phyloP scores from a whole-genome alignment of 139 green algal genomes.

The Tetraselmis chui region DNA sequence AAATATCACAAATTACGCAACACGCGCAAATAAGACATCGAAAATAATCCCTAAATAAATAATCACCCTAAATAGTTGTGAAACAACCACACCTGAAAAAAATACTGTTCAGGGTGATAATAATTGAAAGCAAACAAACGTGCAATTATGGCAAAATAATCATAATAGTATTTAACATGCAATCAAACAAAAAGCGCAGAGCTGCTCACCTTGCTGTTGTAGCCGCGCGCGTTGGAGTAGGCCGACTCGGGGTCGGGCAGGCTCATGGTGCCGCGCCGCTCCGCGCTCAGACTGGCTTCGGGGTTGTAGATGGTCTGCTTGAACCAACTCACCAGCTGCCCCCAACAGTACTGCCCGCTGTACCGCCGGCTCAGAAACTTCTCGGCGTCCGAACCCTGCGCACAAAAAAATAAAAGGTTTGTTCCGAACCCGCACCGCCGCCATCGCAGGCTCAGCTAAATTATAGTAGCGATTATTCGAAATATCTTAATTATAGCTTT shows the following conservation, averaged over 20 bases:
- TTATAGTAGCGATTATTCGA: no score
- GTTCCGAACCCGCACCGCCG: no score
- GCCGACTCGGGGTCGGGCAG: conserved; percentile 74
- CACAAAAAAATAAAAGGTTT: no score
- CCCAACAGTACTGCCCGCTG: neutral
- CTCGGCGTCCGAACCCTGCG: neutral
- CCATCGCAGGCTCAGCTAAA: no score
- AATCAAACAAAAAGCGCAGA: neutral
- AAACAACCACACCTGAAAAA: neutral
- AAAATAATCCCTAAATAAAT: no score
- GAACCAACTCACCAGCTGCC: neutral
- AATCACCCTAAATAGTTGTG: neutral
- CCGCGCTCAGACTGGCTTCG: conserved; percentile 65
- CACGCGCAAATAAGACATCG: no score
- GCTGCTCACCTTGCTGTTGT: conserved; percentile 36
- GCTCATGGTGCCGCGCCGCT: conserved; percentile 71
- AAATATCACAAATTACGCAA: no score
- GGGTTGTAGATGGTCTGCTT: conserved; percentile 82
- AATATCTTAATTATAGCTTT: no score
- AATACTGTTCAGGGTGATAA: no score
- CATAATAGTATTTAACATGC: no score
- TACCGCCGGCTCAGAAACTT: neutral
- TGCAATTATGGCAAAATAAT: no score
- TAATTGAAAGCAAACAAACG: no score
- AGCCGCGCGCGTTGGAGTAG: conserved; percentile 34